Base-by-base conservation (phyloP, 1,284 basidiomycete species). In the Cryptococcus amylolentus region DNA sequence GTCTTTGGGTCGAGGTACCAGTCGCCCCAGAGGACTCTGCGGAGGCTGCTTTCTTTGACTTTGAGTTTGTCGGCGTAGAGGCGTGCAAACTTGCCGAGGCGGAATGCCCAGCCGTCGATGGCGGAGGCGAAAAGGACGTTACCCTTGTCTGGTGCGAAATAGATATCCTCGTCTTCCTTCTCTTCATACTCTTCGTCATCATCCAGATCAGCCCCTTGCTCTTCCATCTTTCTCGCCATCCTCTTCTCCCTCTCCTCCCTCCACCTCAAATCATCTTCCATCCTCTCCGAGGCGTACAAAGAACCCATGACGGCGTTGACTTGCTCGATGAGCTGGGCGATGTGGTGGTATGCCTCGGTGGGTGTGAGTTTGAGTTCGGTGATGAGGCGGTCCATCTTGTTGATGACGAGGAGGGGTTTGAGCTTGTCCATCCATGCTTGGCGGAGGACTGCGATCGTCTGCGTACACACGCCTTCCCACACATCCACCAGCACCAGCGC, bases 281-380 rank as follows among this genome's bases (percentile, higher is more conserved):
- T 96, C n/a, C 95, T 81, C 61, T 97, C 95, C 1, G 88, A 85
- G 1, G 93, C 92, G 70, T 94, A 98, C 78, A 98, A 96, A 51
- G 86, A 86, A 0, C 96, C 96, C 87, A 98, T 95, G 56, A 98
- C 91, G 0, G 94, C 96, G 71, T 98, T 99, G 28, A 97, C 95
- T 71, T 97, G 91, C 76, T 98, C 96, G 61, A 99, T 91, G 20
- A 98, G 82, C 51, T 92, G 88, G 2, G 86, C 82, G 23, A 99
- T 85, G 68, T 98, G 95, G 67, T 96, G 90, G 71, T 98, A 92
- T 5, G 93, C 95, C 73, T 98, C 96, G 2, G 85, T 81, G 0
- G 96, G 94, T 0, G 91, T 83, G 10, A 98, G 83, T 70, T 90
- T 90, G 55, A 99, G 85, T 73, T 98, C 96, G 14, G 89, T 92